Percentiles rank a stretch among this genome's conserved stretches.
phyloP scores from a whole-genome alignment of 2,329 filamentous ascomycete species.

The Pseudocercospora vitis region DNA sequence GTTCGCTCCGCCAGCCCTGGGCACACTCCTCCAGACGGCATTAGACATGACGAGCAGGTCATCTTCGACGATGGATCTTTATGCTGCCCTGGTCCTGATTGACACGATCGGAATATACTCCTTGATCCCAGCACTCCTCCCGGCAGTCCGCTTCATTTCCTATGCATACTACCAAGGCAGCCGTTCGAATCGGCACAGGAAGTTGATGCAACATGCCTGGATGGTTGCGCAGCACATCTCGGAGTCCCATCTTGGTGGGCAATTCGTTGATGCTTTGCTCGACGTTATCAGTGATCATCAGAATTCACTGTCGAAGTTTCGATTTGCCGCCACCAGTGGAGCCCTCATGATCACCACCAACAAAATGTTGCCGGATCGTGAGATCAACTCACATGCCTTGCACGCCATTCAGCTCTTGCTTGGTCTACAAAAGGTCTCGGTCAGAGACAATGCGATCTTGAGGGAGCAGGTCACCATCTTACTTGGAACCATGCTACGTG shows the following conservation, averaged over 20 bases:
- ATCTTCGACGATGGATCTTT: slow-evolving; percentile 33
- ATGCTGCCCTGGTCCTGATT: slow-evolving; percentile 33
- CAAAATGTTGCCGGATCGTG: slow-evolving; percentile 23
- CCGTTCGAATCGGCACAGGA: slow-evolving; percentile 33
- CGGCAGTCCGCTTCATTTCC: slow-evolving; percentile 32
- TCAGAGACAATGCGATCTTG: slow-evolving; percentile 24
- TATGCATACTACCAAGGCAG: slow-evolving; percentile 36
- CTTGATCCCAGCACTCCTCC: slow-evolving; percentile 28
- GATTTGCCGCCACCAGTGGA: slow-evolving; percentile 32
- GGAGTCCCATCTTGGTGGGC: slow-evolving; percentile 33
- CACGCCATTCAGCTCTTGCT: slow-evolving; percentile 23
- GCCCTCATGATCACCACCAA: slow-evolving; percentile 35
- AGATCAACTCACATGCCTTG: slow-evolving; percentile 12
- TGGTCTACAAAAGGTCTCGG: slow-evolving; percentile 18
- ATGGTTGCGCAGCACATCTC: slow-evolving; percentile 31
- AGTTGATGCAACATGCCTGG: slow-evolving; percentile 32
- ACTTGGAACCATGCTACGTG: slow-evolving; percentile 21
- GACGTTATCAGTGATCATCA: slow-evolving; percentile 28
- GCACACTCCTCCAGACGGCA: slow-evolving; percentile 26
- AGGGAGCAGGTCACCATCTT: slow-evolving; percentile 24
- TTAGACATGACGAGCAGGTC: slow-evolving; percentile 31
- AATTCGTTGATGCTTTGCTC: slow-evolving; percentile 30
- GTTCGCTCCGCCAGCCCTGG: slow-evolving; percentile 32
- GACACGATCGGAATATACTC: slow-evolving; percentile 35
- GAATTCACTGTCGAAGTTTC: slow-evolving; percentile 23